Conservation (phyloP, 2,329 filamentous ascomycete genomes). For the Hypoxylon sp. region DNA sequence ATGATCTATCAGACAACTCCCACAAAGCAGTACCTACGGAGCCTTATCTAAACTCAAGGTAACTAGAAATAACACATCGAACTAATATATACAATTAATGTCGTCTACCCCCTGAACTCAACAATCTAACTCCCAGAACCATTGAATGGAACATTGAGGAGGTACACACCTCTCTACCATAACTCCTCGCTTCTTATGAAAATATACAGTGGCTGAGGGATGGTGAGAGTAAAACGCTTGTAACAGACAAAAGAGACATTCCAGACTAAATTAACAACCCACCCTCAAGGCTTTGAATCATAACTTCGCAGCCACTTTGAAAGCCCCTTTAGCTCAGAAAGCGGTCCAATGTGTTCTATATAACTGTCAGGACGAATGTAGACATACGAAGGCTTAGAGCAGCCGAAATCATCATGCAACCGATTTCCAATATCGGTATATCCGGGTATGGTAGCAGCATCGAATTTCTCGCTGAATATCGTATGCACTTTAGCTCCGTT, state of each 20-base stretch:
- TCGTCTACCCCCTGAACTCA: neutral
- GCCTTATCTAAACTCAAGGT: neutral
- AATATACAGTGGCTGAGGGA: neutral
- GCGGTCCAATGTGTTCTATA: conserved; percentile 50
- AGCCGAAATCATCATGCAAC: conserved; percentile 49
- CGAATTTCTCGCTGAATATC: conserved; percentile 40
- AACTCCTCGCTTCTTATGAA: conserved; percentile 13
- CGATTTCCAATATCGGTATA: conserved; percentile 46
- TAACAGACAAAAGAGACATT: too few species aligned
- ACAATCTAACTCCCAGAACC: neutral
- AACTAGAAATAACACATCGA: neutral
- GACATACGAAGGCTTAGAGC: conserved; percentile 45
- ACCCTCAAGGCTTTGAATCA: neutral
- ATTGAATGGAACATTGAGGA: neutral
- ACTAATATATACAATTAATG: neutral
- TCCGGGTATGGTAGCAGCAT: conserved; percentile 21
- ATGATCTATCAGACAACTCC: too few species aligned
- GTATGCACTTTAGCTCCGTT: conserved; percentile 42
- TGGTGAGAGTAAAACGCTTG: neutral
- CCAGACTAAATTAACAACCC: neutral
- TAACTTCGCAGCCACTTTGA: conserved; percentile 21
- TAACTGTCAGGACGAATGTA: conserved; percentile 53
- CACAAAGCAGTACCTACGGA: neutral
- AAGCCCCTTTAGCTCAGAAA: conserved; percentile 39
- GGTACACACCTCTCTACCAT: neutral